Percentiles rank a stretch among this genome's conserved stretches.
Evolutionary conservation across 345 rosid species (phyloP).

Genomic region (Rhizophora apiculata): DNA sequence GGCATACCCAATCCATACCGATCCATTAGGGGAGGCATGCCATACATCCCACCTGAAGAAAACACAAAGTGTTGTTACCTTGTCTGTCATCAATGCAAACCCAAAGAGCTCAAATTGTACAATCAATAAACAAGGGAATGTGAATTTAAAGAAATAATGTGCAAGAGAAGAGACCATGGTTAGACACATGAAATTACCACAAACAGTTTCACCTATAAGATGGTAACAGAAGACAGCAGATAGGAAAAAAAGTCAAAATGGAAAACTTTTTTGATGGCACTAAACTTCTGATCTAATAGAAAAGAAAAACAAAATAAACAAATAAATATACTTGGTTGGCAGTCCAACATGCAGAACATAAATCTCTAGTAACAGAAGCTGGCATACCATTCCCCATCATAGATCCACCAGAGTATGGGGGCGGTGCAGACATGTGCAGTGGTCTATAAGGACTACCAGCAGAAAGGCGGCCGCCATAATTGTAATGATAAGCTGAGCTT

Average conservation of each 20-base stretch:
- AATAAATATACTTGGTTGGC: not conserved
- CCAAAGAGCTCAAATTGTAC: not conserved
- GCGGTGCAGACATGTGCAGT: slow-evolving; percentile 69
- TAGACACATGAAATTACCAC: not conserved
- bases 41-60: slow-evolving; percentile 72
- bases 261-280: too few species aligned
- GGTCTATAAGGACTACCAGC: slow-evolving; percentile 85
- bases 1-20: slow-evolving; percentile 85
- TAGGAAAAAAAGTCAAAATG: too few species aligned
- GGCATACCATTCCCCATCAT: slow-evolving; percentile 76
- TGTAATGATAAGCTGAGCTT: slow-evolving; percentile 86
- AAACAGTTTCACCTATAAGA: not conserved
- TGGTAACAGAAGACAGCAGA: too few species aligned
- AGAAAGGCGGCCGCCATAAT: slow-evolving; percentile 65
- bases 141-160: too few species aligned
- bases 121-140: too few species aligned
- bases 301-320: not conserved
- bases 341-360: not conserved
- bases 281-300: too few species aligned
- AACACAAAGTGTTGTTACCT: slow-evolving; percentile 4
- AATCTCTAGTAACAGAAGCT: not conserved
- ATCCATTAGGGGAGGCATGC: slow-evolving; percentile 85
- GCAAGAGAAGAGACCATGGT: not conserved
- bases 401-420: slow-evolving; percentile 81
- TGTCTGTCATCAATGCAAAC: not conserved